Evolutionary conservation across 2,329 filamentous ascomycete species (phyloP), one percentile per base, ranked within the genome.

Genomic region (Pseudomassariella vexata): DNA sequence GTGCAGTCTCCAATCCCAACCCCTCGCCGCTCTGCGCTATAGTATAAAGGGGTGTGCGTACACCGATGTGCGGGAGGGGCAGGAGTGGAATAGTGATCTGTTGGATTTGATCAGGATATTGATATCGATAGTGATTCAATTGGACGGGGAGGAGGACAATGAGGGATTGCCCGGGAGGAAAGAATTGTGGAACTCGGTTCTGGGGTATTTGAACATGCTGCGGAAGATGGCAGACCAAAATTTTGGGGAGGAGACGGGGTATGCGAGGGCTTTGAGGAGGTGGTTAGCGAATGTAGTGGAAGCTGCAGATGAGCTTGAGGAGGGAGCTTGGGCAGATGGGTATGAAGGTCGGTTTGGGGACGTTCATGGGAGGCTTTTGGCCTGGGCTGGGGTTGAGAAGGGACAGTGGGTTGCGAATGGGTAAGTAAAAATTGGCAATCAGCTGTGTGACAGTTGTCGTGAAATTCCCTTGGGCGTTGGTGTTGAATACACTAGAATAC

Each of bases 51-150:
- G 49, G 25, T 47, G 42, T 12, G 42, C 54, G 5, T 37, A 47
- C 24, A 35, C 32, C 20, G 31, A 34, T 10, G 31, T 38, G 16
- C 41, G 39, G 3, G 12, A 15, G 10, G 40, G 46, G 1, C 47
- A 47, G 2, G 39, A 45, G 15, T 55, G 46, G 45, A 43, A 50
- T 11, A 44, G 47, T 29, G 45, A 50, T 17, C 33, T 53, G 30
- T 30, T 48, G 11, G 40, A 45, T 6, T 27, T 53, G 11, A 29
- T 47, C 16, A 37, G 34, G 4, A 28, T 42, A 12, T 36, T 55
- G 20, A 34, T 48, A 5, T 36, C 36, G 7, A 31, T 40, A 4
- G 35, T 36, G n/a, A 37, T 38, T 3, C 26, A 38, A 21, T 31
- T 36, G 3, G 19, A 33, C 3, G 42, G 45, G 7, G 15, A 24